Conservation (phyloP, 2,329 filamentous ascomycete species). For the Botrytis byssoidea region DNA sequence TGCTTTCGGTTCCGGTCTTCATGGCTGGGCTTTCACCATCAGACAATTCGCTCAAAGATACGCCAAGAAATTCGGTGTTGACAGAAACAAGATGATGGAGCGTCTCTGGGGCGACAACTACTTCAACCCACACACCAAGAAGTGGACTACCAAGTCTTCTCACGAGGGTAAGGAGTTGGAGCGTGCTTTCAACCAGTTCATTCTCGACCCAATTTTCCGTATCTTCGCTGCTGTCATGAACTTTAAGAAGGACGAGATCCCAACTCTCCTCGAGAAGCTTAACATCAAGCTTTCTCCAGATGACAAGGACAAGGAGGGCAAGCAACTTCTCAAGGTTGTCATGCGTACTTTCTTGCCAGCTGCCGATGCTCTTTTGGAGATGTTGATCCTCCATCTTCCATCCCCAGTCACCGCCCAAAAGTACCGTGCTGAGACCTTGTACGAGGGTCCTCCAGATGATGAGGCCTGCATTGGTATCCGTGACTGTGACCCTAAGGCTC, state of each 20-base stretch:
- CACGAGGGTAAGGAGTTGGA: conserved; percentile 87
- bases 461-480: conserved; percentile 93
- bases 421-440: conserved; percentile 98
- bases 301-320: conserved; percentile 93
- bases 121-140: conserved; percentile 99
- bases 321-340: conserved; percentile 94
- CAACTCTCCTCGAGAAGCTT: conserved; percentile 84
- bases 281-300: conserved; percentile 84
- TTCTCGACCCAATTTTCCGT: conserved; percentile 99
- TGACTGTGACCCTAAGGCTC: conserved; percentile 95
- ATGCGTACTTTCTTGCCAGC: conserved; percentile 99
- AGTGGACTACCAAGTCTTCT: conserved; percentile 89
- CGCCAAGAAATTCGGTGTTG: conserved; percentile 99
- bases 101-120: conserved; percentile 99
- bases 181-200: conserved; percentile 99
- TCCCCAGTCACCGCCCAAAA: conserved; percentile 93
- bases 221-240: conserved; percentile 97
- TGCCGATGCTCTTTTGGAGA: conserved; percentile 96
- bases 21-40: conserved; percentile 99
- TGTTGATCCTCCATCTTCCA: conserved; percentile 99
- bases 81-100: conserved; percentile 99
- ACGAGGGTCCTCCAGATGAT: conserved; percentile 95
- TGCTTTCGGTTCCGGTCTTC: conserved; percentile 98
- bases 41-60: conserved; percentile 95
- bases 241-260: conserved; percentile 94